These are phyloP conservation scores for Apium graveolens DNA, from an alignment of 129 eudicot species.

Conservation along the genomic window DNA sequence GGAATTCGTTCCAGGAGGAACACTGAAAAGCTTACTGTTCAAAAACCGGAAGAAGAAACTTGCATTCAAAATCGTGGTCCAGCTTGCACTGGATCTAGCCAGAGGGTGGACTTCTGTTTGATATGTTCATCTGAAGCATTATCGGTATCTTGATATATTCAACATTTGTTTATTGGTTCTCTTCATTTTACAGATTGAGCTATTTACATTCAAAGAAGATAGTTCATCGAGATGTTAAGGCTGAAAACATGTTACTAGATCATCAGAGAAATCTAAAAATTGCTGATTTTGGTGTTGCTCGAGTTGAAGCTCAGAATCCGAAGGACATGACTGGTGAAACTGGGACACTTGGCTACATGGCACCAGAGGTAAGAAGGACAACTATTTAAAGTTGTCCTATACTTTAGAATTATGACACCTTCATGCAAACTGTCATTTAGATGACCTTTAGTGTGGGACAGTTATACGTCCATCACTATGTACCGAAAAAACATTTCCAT, in stretches of 20 bases:
- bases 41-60: conserved; percentile 80
- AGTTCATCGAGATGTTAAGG: conserved; percentile 92
- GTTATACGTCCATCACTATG: background rate
- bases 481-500: background rate
- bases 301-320: conserved; percentile 90
- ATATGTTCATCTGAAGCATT: background rate
- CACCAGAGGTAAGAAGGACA: conserved; percentile 72
- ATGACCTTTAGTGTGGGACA: background rate
- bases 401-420: background rate
- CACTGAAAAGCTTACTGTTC: conserved; percentile 53
- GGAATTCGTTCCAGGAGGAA: conserved; percentile 76
- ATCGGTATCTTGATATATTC: background rate
- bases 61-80: conserved; percentile 60
- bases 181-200: conserved; percentile 47
- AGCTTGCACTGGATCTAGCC: conserved; percentile 83
- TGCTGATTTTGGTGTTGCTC: conserved; percentile 96
- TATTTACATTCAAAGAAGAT: conserved; percentile 86
- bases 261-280: conserved; percentile 52
- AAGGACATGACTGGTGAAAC: conserved; percentile 95
- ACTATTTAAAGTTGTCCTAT: background rate
- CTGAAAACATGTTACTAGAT: conserved; percentile 85
- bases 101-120: conserved; percentile 54
- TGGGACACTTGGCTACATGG: conserved; percentile 95
- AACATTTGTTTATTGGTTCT: conserved; percentile 1
- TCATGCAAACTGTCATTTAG: background rate